phyloP scores from a whole-genome alignment of 2,329 filamentous ascomycete genomes.

The Neopestalotiopsis rosae region DNA sequence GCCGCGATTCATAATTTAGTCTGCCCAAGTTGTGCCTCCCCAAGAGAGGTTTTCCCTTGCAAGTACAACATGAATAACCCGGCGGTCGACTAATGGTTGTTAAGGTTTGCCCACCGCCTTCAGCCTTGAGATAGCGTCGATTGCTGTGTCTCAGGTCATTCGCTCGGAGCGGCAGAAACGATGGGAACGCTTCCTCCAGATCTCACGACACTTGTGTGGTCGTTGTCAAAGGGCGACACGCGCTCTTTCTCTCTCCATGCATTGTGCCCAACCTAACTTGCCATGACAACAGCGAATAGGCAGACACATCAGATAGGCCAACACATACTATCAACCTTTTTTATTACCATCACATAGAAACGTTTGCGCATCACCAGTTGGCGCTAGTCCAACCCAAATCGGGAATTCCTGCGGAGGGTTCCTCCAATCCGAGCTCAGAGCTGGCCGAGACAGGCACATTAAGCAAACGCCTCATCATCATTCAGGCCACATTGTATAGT shows the following conservation, averaged over 20 bases:
- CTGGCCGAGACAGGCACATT: not conserved
- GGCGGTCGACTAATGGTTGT: not conserved
- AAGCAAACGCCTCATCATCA: constrained; percentile 5
- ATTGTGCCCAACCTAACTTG: too few species aligned
- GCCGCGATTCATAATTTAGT: not conserved
- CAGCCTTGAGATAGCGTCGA: constrained; percentile 18
- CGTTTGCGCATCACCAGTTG: constrained; percentile 7
- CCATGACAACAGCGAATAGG: constrained; percentile 2
- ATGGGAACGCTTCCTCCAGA: not conserved
- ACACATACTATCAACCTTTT: not conserved
- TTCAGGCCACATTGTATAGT: constrained; percentile 8
- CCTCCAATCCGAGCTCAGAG: not conserved
- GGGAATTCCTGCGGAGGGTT: not conserved
- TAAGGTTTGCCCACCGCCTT: constrained; percentile 17
- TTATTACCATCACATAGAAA: not conserved
- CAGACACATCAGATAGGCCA: not conserved
- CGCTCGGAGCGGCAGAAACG: not conserved
- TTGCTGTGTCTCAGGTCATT: constrained; percentile 14
- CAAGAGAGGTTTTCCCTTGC: not conserved
- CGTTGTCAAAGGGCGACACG: not conserved
- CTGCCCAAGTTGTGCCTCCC: not conserved
- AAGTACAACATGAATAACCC: not conserved
- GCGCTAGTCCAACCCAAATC: constrained; percentile 6
- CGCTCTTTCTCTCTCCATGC: not conserved
- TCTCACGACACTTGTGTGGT: not conserved